Percentiles rank a stretch among this genome's conserved stretches.
These are phyloP conservation scores for Lycium barbarum DNA, from an alignment of 257 asterid species.

Conservation along the genomic window DNA sequence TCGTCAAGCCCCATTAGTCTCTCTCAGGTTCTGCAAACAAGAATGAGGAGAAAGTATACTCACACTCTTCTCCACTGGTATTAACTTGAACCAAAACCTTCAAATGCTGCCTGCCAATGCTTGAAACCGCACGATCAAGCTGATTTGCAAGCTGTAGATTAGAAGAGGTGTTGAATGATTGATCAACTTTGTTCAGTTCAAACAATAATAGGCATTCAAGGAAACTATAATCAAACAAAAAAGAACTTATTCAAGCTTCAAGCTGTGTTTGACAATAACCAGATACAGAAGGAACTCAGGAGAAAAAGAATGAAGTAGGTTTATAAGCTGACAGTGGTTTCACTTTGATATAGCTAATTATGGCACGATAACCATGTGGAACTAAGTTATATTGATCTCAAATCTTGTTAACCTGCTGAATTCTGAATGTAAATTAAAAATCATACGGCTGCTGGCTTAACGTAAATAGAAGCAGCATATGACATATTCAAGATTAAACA, in stretches of 20 bases:
- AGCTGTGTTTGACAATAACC: neutral
- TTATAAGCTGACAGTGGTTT: neutral
- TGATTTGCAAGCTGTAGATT: constrained; percentile 63
- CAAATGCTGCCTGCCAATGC: constrained; percentile 70
- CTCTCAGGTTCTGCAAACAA: neutral
- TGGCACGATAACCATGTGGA: neutral
- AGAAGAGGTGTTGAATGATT: constrained; percentile 22
- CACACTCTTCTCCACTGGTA: constrained; percentile 92
- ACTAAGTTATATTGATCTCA: neutral
- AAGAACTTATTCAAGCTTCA: neutral
- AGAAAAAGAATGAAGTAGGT: constrained; percentile 11
- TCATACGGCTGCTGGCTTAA: neutral
- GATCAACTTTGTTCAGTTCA: neutral
- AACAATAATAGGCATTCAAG: neutral
- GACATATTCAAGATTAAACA: neutral
- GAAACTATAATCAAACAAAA: neutral
- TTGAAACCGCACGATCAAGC: constrained; percentile 80
- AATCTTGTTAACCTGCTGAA: neutral
- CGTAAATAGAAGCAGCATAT: neutral
- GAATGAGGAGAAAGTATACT: constrained; percentile 41
- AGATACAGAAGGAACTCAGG: neutral
- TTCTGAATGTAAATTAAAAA: neutral
- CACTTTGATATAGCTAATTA: neutral
- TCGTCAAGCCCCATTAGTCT: constrained; percentile 12
- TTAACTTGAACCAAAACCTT: constrained; percentile 88